Conservation (phyloP, 139 green algal genomes). For the Chlorella ohadii region DNA sequence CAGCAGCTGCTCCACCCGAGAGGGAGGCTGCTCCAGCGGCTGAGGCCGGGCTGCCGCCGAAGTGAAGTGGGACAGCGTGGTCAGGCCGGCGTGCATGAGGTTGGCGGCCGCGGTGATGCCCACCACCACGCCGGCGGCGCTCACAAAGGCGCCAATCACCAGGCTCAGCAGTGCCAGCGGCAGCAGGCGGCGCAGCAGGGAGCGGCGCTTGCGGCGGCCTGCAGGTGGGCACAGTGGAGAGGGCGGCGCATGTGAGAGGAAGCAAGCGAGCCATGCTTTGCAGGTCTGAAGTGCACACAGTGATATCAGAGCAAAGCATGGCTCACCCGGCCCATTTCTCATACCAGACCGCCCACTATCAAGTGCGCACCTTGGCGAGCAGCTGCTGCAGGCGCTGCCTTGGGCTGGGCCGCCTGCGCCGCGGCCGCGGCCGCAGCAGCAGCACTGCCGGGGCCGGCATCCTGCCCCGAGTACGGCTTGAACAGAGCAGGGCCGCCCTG, state of each 20-base stretch:
- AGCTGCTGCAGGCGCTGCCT: background rate
- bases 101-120: constrained; percentile 29
- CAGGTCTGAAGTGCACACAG: no score
- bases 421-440: background rate
- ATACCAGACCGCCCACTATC: no score
- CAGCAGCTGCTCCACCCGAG: constrained; percentile 13
- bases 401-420: background rate
- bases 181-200: constrained; percentile 16
- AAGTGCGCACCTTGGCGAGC: background rate
- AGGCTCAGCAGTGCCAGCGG: constrained; percentile 3
- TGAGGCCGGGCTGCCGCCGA: background rate
- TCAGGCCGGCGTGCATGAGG: constrained; percentile 25
- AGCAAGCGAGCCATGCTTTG: no score
- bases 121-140: background rate
- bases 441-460: background rate
- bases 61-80: constrained; percentile 27
- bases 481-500: constrained; percentile 24
- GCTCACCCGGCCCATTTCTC: no score
- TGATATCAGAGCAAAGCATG: no score
- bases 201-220: constrained; percentile 22
- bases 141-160: constrained; percentile 23
- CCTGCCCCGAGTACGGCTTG: background rate
- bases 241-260: background rate
- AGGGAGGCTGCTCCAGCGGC: no score
- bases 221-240: background rate